Evolutionary conservation across 805 yeast species (phyloP).

Genomic region (Kluyveromyces siamensis): DNA sequence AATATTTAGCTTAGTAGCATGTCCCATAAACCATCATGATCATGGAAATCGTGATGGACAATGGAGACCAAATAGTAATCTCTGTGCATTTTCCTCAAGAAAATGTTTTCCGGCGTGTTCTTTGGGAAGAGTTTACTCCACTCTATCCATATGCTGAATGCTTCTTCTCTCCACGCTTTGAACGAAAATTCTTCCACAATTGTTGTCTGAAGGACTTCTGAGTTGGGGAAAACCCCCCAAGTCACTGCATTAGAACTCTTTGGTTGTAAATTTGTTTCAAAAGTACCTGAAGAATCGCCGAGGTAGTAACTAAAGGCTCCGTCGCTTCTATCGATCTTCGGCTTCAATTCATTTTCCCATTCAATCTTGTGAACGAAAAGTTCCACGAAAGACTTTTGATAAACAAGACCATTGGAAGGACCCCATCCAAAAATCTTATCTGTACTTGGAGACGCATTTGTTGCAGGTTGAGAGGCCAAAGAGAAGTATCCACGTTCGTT

Average conservation of each 20-base stretch:
- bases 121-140: conserved; percentile 77
- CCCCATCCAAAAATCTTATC: conserved; percentile 98
- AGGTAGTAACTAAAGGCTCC: conserved; percentile 64
- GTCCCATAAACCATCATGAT: conserved; percentile 73
- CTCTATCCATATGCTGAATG: conserved; percentile 81
- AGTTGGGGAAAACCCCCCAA: conserved; percentile 94
- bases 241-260: conserved; percentile 75
- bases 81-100: conserved; percentile 53
- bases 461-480: conserved; percentile 92
- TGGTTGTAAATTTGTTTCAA: conserved; percentile 50
- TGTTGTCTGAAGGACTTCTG: conserved; percentile 86
- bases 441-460: conserved; percentile 65
- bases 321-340: conserved; percentile 36
- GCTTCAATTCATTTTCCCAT: conserved; percentile 53
- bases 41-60: conserved; percentile 74
- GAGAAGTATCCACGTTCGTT: conserved; percentile 74
- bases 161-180: conserved; percentile 94
- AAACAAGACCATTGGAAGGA: conserved; percentile 77
- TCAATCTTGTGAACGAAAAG: conserved; percentile 65
- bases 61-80: conserved; percentile 73
- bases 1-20: conserved; percentile 28
- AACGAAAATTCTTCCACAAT: conserved; percentile 88
- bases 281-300: conserved; percentile 52
- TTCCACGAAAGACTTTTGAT: conserved; percentile 92
- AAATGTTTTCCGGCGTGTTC: conserved; percentile 42